Percentiles rank a stretch among this genome's conserved stretches.
These are phyloP conservation scores for Entomortierella parvispora DNA, from an alignment of 192 early-diverging fungal species.

Conservation along the genomic window DNA sequence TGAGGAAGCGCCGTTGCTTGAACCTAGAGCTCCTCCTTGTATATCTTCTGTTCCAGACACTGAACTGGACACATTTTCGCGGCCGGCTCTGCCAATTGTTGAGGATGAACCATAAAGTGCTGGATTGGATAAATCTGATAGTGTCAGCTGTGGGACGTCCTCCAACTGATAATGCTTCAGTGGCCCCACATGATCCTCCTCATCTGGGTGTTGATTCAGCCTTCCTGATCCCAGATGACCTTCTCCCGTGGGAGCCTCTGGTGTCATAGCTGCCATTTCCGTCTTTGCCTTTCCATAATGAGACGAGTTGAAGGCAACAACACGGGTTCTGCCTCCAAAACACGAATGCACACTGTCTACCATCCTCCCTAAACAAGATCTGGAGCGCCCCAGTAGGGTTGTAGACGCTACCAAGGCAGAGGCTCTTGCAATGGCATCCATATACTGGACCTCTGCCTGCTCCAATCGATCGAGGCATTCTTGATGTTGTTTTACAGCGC, in stretches of 20 bases:
- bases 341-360: constrained; percentile 7
- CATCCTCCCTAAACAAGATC: constrained; percentile 10
- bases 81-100: background rate
- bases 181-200: constrained; percentile 18
- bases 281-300: too few relatives aligned
- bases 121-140: constrained; percentile 13
- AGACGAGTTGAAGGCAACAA: too few relatives aligned
- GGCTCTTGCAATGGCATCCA: constrained; percentile 24
- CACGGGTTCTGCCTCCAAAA: constrained; percentile 1
- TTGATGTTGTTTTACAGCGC: constrained; percentile 20
- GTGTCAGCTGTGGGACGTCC: constrained; percentile 14
- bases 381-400: constrained; percentile 12
- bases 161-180: constrained; percentile 25
- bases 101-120: background rate
- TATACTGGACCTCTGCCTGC: constrained; percentile 15
- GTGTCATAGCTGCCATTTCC: too few relatives aligned
- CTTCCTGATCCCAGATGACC: background rate
- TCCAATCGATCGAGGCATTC: constrained; percentile 14
- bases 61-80: too few relatives aligned
- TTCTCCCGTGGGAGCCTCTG: background rate
- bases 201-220: background rate
- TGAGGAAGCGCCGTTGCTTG: background rate
- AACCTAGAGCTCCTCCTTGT: background rate
- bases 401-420: constrained; percentile 17
- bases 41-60: background rate